Evolutionary conservation across 352 stramenopile species (phyloP).

Genomic region (Phytophthora pluvialis): DNA sequence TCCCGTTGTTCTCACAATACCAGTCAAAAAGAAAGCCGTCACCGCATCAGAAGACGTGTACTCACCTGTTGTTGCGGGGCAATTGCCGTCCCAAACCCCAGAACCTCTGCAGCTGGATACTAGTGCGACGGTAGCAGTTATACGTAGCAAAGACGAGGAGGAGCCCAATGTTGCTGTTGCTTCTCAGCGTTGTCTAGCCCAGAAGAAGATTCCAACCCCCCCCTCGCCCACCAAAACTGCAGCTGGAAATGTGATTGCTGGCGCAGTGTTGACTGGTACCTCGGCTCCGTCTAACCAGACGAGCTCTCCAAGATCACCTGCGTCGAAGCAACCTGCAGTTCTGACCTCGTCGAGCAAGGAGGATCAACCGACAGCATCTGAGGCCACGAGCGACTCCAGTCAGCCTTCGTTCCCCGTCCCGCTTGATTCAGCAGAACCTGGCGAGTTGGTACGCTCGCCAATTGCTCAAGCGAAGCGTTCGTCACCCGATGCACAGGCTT

Average conservation of each 20-base stretch:
- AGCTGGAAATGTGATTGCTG: background rate
- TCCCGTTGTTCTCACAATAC: constrained; percentile 17
- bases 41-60: constrained; percentile 3
- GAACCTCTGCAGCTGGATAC: constrained; percentile 4
- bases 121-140: background rate
- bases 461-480: background rate
- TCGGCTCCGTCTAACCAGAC: background rate
- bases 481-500: background rate
- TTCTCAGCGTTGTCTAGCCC: background rate
- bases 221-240: background rate
- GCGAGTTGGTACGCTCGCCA: background rate
- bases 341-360: background rate
- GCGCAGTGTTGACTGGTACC: background rate
- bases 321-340: background rate
- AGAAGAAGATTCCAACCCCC: background rate
- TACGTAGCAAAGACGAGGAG: background rate
- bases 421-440: background rate
- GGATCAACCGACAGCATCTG: constrained; percentile 4
- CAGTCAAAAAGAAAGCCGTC: constrained; percentile 18
- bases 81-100: background rate
- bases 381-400: background rate
- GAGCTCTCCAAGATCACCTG: background rate
- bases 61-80: constrained; percentile 3
- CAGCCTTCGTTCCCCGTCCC: background rate
- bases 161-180: background rate